phyloP scores from a whole-genome alignment of 768 basidiomycete species.

The Agaricus bisporus region DNA sequence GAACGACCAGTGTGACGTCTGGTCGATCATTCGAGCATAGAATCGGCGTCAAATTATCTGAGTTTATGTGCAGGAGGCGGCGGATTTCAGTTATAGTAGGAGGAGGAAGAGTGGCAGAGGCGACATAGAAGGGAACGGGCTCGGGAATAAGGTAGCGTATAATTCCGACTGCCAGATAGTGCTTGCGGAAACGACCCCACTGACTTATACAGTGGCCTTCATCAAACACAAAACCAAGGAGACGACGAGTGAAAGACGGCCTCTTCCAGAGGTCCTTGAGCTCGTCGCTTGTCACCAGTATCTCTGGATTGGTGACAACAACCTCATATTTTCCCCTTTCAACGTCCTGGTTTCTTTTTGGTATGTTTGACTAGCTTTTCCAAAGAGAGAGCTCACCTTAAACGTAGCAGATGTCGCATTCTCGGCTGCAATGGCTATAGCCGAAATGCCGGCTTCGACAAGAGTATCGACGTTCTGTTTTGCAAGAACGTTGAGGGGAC shows the following conservation, averaged over 20 bases:
- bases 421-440: neutral
- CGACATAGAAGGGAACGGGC: neutral
- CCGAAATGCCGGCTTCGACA: neutral
- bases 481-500: slow-evolving; percentile 25
- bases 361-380: neutral
- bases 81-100: no score
- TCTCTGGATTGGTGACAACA: neutral
- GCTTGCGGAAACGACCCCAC: neutral
- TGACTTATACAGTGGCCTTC: slow-evolving; percentile 28
- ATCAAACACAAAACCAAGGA: slow-evolving; percentile 23
- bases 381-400: neutral
- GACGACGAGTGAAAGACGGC: neutral
- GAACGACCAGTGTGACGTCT: no score
- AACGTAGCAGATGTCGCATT: neutral
- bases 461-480: slow-evolving; percentile 21
- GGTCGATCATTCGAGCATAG: no score
- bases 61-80: no score
- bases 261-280: neutral
- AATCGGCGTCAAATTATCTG: no score
- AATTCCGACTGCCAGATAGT: neutral
- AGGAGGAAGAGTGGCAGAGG: neutral
- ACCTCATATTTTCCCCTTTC: neutral
- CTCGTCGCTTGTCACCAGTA: neutral
- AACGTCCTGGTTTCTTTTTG: neutral
- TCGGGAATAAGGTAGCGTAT: neutral